Base-by-base conservation (phyloP, 768 basidiomycete genomes). In the Lepiota brunneoincarnata region DNA sequence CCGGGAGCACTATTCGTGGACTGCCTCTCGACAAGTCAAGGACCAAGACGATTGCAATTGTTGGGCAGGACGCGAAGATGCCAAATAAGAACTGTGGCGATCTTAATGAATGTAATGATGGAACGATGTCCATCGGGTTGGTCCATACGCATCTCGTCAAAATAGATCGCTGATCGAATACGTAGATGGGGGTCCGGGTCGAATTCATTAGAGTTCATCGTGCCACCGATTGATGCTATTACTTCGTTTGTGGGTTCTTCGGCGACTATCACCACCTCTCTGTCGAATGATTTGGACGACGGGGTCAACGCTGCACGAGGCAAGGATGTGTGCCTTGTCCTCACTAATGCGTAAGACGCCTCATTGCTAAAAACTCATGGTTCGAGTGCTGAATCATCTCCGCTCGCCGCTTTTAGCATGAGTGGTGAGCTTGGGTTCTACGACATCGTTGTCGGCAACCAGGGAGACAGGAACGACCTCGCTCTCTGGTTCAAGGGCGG, bases 51-150 rank as follows among this genome's bases (percentile, higher is more conserved):
- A 75, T 82, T 3, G 84, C 82, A 2, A 76, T 87, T 14, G 65
- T 88, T 44, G 79, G 86, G 12, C 78, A 83, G 59, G 85, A 76
- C 72, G 86, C 73, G 41, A 72, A 63, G 71, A 73, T 74, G 69
- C 82, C 69, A 56, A 81, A 72, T 67, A 66, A 61, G 64, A 71
- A 69, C 52, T 77, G 70, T 61, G 68, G 61, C 66, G 84, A 69
- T 62, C 69, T 64, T 71, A 86, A 79, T 49, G 70, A 79, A 55
- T 81, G 80, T 58, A 75, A 79, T 46, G 76, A 79, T 39, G 83
- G 83, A 1, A 85, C 82, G 0, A 78, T 87, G 68, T 78, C 76
- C 17, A 74, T 85, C 63, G 84, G 84, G 69, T 86, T 66, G 64
- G 79, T 73, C 3, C 64, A 6, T n/a, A 34, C 12, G 24, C 23